A percentile compares a stretch with the other conserved stretches of the same genome.
Evolutionary conservation across 2,329 filamentous ascomycete species (phyloP).

Genomic region (Colletotrichum liriopes): DNA sequence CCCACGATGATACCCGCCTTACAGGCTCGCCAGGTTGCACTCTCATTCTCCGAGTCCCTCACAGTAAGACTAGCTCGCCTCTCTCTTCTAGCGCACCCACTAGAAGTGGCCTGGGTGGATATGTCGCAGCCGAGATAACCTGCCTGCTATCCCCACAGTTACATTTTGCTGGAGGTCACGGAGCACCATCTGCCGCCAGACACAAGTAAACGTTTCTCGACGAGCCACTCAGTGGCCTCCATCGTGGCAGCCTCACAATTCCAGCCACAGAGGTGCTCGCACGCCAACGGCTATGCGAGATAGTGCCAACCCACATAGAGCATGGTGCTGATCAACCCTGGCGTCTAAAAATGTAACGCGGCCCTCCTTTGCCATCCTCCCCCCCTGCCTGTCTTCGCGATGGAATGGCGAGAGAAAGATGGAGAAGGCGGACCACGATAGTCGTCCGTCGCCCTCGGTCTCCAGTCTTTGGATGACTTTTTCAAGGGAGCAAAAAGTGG

Average conservation of each 20-base stretch:
- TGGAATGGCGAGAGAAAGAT: conserved; percentile 26
- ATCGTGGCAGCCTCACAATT: conserved; percentile 33
- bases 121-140: conserved; percentile 30
- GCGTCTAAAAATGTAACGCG: conserved; percentile 28
- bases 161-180: conserved; percentile 33
- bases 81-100: conserved; percentile 33
- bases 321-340: conserved; percentile 22
- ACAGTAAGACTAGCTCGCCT: conserved; percentile 22
- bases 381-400: conserved; percentile 6
- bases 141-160: conserved; percentile 26
- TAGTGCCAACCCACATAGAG: conserved; percentile 32
- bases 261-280: conserved; percentile 35
- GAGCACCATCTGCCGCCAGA: conserved; percentile 35
- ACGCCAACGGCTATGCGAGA: conserved; percentile 23
- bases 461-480: background rate
- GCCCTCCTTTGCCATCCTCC: background rate
- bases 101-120: conserved; percentile 29
- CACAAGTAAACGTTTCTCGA: conserved; percentile 21
- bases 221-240: conserved; percentile 24
- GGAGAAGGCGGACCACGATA: conserved; percentile 3
- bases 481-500: background rate
- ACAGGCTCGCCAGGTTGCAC: conserved; percentile 38
- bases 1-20: conserved; percentile 26
- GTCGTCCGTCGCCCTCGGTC: background rate
- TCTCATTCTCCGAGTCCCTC: conserved; percentile 29